Conservation (phyloP, 441 rosid species). For the Viola pubescens region DNA sequence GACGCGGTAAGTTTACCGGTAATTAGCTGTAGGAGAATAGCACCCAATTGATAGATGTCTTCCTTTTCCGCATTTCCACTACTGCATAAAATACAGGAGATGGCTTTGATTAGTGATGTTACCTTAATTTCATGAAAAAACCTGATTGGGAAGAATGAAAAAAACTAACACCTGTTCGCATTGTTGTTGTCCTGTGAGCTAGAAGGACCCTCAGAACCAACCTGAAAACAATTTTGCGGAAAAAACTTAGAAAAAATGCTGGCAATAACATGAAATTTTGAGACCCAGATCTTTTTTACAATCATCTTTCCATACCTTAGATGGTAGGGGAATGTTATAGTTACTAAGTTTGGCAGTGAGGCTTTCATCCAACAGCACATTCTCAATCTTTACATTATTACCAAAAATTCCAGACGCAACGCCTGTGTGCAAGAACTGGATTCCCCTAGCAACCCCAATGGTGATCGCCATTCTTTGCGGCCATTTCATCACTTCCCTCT, state of each 20-base stretch:
- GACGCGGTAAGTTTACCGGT: slow-evolving; percentile 48
- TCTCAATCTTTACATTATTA: slow-evolving; percentile 61
- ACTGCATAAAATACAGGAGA: slow-evolving; percentile 18
- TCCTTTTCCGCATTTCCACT: slow-evolving; percentile 57
- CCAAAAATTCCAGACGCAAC: slow-evolving; percentile 72
- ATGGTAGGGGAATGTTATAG: slow-evolving; percentile 62
- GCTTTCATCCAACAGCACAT: slow-evolving; percentile 65
- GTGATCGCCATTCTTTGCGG: slow-evolving; percentile 79
- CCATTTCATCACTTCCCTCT: slow-evolving; percentile 79
- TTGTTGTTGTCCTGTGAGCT: slow-evolving; percentile 20
- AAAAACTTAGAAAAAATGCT: background rate
- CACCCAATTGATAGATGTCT: slow-evolving; percentile 84
- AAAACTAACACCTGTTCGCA: slow-evolving; percentile 18
- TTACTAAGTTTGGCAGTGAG: slow-evolving; percentile 62
- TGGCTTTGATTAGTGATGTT: background rate
- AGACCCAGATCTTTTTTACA: background rate
- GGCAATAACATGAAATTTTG: background rate
- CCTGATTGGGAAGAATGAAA: background rate
- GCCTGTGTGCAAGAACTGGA: slow-evolving; percentile 85
- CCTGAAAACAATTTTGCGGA: slow-evolving; percentile 23
- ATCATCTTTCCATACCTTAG: slow-evolving; percentile 34
- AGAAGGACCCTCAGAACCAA: slow-evolving; percentile 44
- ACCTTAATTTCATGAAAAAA: background rate
- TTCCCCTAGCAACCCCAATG: slow-evolving; percentile 76
- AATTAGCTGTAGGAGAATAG: slow-evolving; percentile 60